Evolutionary conservation across 768 basidiomycete species (phyloP).

Genomic region (Suillus subluteus): DNA sequence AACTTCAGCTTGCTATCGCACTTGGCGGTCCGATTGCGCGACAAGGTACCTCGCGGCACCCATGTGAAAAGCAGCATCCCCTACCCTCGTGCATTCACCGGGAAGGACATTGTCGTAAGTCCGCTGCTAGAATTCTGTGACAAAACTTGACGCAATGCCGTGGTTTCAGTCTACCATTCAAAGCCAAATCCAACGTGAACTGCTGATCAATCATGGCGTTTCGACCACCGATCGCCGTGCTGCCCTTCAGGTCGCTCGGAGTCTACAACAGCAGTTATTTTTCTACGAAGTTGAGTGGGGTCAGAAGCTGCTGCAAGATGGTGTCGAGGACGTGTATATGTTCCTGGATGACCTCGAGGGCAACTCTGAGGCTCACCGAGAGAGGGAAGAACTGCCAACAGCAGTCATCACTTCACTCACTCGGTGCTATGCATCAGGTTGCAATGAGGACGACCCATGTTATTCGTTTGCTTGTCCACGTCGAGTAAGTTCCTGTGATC

Average conservation of each 20-base stretch:
- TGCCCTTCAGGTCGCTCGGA: constrained; percentile 86
- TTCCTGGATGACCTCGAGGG: constrained; percentile 85
- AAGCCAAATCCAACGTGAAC: constrained; percentile 81
- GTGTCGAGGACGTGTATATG: constrained; percentile 92
- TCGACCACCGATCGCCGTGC: constrained; percentile 79
- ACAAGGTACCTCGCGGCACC: constrained; percentile 84
- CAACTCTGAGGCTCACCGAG: constrained; percentile 57
- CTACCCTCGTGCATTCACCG: constrained; percentile 90
- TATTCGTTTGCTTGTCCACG: constrained; percentile 84
- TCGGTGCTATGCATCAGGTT: constrained; percentile 87
- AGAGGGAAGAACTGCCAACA: constrained; percentile 78
- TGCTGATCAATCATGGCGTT: constrained; percentile 74
- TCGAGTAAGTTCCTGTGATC: constrained; percentile 46
- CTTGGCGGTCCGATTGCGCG: constrained; percentile 85
- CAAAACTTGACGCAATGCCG: background rate
- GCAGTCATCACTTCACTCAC: constrained; percentile 91
- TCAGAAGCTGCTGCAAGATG: constrained; percentile 76
- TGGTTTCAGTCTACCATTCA: constrained; percentile 80
- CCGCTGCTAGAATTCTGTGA: background rate
- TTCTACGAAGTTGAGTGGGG: constrained; percentile 99
- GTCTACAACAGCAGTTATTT: constrained; percentile 90
- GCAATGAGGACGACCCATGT: constrained; percentile 78
- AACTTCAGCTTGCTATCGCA: constrained; percentile 88
- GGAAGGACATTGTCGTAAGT: constrained; percentile 91
- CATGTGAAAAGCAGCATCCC: constrained; percentile 95